phyloP scores from a whole-genome alignment of 1,139 yeast genomes.

The Magnusiomyces ingens region DNA sequence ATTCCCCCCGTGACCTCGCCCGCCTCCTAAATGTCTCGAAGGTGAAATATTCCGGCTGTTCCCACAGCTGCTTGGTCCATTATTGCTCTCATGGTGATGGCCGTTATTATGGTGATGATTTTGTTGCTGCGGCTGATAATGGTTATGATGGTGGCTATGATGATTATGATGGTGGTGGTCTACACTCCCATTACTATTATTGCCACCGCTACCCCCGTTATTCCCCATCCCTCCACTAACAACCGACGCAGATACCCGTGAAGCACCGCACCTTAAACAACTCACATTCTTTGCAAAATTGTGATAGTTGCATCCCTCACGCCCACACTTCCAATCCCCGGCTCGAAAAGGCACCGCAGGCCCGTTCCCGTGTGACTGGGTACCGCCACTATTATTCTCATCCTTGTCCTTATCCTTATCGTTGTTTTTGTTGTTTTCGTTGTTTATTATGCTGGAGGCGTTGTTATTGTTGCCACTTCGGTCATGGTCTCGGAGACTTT shows the following conservation, averaged over 20 bases:
- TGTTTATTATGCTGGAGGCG: not conserved
- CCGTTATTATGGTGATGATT: no score
- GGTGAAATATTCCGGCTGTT: no score
- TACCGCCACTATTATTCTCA: constrained; percentile 1
- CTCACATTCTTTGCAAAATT: constrained; percentile 87
- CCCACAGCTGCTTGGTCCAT: not conserved
- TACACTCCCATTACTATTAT: not conserved
- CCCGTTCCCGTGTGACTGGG: constrained; percentile 7
- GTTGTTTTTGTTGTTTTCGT: not conserved
- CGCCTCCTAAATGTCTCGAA: no score
- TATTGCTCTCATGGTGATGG: not conserved
- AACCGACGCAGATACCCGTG: constrained; percentile 48
- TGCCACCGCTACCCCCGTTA: not conserved
- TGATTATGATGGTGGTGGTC: no score
- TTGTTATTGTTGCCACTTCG: constrained; percentile 2
- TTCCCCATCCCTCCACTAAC: constrained; percentile 10
- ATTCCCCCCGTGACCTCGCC: no score
- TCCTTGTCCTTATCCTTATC: not conserved
- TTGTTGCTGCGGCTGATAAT: no score
- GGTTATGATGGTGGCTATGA: no score
- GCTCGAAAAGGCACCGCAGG: constrained; percentile 77
- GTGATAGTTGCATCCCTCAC: constrained; percentile 76
- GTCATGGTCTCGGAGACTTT: no score
- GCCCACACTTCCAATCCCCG: constrained; percentile 91
- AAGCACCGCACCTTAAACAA: constrained; percentile 82